phyloP scores from a whole-genome alignment of 2,329 filamentous ascomycete genomes.

The Fusarium continuum region DNA sequence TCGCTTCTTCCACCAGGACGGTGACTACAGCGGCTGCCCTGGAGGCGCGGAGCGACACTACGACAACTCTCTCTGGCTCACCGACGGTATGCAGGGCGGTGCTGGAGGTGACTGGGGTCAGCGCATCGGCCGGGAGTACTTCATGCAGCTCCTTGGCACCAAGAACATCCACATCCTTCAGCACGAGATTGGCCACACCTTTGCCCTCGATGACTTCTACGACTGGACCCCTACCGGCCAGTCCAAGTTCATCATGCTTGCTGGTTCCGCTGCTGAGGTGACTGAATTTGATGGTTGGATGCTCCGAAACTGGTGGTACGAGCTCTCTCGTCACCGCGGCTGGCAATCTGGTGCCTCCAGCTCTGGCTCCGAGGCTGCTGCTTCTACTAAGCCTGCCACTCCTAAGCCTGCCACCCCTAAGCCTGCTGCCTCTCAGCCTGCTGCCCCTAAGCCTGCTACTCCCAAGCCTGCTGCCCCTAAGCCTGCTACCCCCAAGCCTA shows the following conservation, averaged over 20 bases:
- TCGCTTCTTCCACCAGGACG: conserved; percentile 56
- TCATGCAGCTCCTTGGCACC: conserved; percentile 49
- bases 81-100: conserved; percentile 55
- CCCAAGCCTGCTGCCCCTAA: background rate
- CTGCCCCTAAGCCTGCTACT: background rate
- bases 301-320: conserved; percentile 57
- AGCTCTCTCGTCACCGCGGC: conserved; percentile 45
- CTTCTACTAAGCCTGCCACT: background rate
- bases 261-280: conserved; percentile 52
- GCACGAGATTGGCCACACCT: conserved; percentile 59
- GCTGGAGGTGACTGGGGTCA: conserved; percentile 60
- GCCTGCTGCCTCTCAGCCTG: background rate
- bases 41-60: conserved; percentile 51
- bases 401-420: no score
- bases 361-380: background rate
- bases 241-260: conserved; percentile 56
- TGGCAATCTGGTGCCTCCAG: conserved; percentile 34
- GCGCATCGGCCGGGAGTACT: conserved; percentile 55
- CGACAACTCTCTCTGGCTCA: conserved; percentile 59
- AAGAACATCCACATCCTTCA: conserved; percentile 56
- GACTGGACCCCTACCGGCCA: conserved; percentile 56
- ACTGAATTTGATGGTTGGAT: conserved; percentile 62
- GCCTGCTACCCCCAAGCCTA: background rate
- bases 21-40: conserved; percentile 53
- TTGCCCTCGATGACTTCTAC: conserved; percentile 53